Conservation (phyloP, 1,284 basidiomycete genomes). For the Cutaneotrichosporon mucoides region DNA sequence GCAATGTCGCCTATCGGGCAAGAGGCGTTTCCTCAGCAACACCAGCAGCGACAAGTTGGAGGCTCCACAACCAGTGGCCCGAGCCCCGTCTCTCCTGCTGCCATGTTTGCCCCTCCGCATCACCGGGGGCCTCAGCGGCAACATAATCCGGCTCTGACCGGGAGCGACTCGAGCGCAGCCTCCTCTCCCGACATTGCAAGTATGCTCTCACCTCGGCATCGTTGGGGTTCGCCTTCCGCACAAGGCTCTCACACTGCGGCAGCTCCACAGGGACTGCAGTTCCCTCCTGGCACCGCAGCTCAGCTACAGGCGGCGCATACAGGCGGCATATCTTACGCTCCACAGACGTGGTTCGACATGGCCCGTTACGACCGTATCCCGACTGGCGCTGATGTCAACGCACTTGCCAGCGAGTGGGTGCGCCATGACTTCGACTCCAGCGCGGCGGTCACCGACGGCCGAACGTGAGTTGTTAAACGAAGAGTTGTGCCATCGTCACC, state of each 20-base stretch:
- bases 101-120: neutral
- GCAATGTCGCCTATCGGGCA: neutral
- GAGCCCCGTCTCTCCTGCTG: neutral
- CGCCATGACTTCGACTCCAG: neutral
- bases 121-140: neutral
- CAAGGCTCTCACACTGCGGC: neutral
- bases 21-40: neutral
- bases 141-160: neutral
- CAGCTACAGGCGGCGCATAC: neutral
- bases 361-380: neutral
- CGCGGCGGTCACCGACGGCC: neutral
- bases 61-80: neutral
- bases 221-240: neutral
- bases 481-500: too few relatives aligned
- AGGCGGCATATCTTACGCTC: neutral
- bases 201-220: neutral
- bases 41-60: neutral
- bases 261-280: neutral
- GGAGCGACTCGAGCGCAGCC: neutral
- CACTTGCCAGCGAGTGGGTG: neutral
- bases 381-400: neutral
- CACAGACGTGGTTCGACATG: neutral
- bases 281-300: neutral
- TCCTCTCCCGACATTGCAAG: constrained; percentile 4
- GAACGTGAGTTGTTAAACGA: neutral